phyloP scores from a whole-genome alignment of 768 basidiomycete species.

The Podaxis pistillaris region DNA sequence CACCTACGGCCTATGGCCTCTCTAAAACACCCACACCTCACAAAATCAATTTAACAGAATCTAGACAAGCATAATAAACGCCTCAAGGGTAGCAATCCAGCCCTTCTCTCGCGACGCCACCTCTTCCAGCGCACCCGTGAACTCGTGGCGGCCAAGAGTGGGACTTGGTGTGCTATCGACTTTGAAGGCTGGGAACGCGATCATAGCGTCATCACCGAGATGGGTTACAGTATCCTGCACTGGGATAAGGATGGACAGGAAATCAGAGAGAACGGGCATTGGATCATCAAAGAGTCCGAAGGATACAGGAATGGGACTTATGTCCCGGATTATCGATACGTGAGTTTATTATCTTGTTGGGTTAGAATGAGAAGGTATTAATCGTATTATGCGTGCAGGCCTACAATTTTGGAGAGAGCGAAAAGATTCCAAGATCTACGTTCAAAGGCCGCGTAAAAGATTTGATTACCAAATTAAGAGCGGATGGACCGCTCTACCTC shows the following conservation, averaged over 20 bases:
- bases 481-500: constrained; percentile 64
- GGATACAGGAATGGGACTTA: constrained; percentile 59
- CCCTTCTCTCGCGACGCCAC: constrained; percentile 54
- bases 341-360: constrained; percentile 25
- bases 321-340: constrained; percentile 62
- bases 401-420: constrained; percentile 66
- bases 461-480: constrained; percentile 38
- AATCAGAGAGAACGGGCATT: constrained; percentile 52
- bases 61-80: constrained; percentile 82
- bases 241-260: constrained; percentile 52
- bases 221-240: constrained; percentile 67
- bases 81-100: constrained; percentile 61
- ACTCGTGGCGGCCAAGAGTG: constrained; percentile 60
- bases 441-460: constrained; percentile 53
- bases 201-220: constrained; percentile 73
- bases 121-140: constrained; percentile 67
- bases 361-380: background rate
- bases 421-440: constrained; percentile 44
- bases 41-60: constrained; percentile 37
- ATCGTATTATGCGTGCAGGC: constrained; percentile 34
- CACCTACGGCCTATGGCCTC: background rate
- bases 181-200: constrained; percentile 85
- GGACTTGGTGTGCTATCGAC: constrained; percentile 77
- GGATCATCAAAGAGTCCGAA: constrained; percentile 62
- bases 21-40: too few relatives aligned